Conservation (phyloP, 495 filamentous ascomycete species). For the Penicillium herquei region DNA sequence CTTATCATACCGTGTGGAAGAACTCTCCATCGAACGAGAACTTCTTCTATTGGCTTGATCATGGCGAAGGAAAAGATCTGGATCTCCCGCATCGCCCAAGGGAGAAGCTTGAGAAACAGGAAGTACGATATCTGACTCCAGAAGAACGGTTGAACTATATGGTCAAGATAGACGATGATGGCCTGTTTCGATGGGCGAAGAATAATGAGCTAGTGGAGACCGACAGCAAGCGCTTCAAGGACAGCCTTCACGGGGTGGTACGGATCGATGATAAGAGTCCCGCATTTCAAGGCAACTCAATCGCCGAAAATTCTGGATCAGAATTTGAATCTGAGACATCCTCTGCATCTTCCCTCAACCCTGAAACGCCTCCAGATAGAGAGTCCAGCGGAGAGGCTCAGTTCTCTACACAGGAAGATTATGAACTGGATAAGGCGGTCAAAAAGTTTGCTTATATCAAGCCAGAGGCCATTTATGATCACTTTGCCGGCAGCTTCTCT, state of each 20-base stretch:
- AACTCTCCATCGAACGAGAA: constrained; percentile 72
- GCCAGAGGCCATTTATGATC: constrained; percentile 66
- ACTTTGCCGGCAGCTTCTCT: constrained; percentile 66
- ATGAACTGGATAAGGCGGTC: constrained; percentile 47
- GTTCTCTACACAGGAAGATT: constrained; percentile 9
- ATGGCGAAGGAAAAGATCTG: constrained; percentile 65
- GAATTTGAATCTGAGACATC: constrained; percentile 1
- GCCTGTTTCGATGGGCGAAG: constrained; percentile 75
- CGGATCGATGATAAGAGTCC: constrained; percentile 59
- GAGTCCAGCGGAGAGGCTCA: constrained; percentile 45
- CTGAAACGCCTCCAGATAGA: constrained; percentile 28
- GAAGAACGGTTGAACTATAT: constrained; percentile 74
- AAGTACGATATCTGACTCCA: constrained; percentile 69
- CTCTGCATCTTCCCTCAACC: constrained; percentile 10
- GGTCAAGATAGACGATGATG: constrained; percentile 64
- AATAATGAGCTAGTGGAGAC: constrained; percentile 77
- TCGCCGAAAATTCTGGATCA: not conserved
- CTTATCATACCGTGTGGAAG: constrained; percentile 85
- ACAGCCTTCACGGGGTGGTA: constrained; percentile 78
- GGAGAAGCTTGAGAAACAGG: constrained; percentile 63
- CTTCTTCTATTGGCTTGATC: constrained; percentile 96
- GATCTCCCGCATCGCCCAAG: constrained; percentile 61
- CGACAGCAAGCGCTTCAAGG: constrained; percentile 63
- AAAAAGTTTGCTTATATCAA: constrained; percentile 67
- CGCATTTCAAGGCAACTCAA: constrained; percentile 31